phyloP scores from a whole-genome alignment of 768 basidiomycete genomes.

The Flagelloscypha sp. region DNA sequence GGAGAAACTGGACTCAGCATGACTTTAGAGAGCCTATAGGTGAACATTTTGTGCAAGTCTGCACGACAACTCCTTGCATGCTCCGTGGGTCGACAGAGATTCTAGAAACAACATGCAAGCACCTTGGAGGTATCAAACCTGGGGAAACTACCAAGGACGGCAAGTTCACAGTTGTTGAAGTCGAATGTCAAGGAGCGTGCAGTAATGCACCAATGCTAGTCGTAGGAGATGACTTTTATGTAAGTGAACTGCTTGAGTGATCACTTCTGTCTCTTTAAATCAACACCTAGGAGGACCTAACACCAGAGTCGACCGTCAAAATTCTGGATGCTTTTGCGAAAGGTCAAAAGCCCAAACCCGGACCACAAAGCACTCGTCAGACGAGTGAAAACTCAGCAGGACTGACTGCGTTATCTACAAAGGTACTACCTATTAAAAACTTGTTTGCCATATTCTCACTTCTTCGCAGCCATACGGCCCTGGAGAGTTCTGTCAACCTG shows the following conservation, averaged over 20 bases:
- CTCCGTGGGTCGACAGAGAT: constrained; percentile 87
- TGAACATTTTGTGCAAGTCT: constrained; percentile 91
- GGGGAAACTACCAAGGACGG: constrained; percentile 93
- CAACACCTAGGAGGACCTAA: constrained; percentile 67
- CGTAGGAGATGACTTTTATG: constrained; percentile 95
- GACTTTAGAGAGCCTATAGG: constrained; percentile 80
- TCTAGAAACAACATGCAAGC: constrained; percentile 71
- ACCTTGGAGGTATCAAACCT: constrained; percentile 76
- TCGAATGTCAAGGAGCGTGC: constrained; percentile 98
- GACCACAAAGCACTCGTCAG: constrained; percentile 79
- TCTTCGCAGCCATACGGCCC: constrained; percentile 78
- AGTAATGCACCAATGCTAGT: constrained; percentile 97
- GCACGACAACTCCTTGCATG: constrained; percentile 99
- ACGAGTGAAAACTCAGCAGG: constrained; percentile 94
- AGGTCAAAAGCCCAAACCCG: constrained; percentile 86
- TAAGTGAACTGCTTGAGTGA: constrained; percentile 26
- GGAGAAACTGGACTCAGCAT: not conserved
- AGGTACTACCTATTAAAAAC: constrained; percentile 37
- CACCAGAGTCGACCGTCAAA: constrained; percentile 65
- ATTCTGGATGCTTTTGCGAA: constrained; percentile 72
- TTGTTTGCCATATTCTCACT: constrained; percentile 7
- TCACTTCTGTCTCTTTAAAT: constrained; percentile 10
- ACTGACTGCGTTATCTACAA: constrained; percentile 67
- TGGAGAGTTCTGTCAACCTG: constrained; percentile 79
- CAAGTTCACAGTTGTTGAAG: constrained; percentile 96